Conservation (phyloP, 331 rosid genomes). For the Saraca asoca region DNA sequence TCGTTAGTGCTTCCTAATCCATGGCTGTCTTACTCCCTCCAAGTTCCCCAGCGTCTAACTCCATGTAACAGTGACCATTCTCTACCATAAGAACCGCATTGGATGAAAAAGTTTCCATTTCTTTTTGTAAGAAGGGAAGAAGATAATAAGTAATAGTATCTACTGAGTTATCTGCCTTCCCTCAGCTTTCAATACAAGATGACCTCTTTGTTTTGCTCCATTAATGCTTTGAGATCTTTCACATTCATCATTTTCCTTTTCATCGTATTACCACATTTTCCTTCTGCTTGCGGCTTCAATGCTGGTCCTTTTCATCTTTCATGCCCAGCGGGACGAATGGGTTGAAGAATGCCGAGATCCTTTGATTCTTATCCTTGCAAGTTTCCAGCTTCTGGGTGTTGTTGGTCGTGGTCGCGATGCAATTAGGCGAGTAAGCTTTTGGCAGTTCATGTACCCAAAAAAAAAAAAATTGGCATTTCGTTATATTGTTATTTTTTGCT, state of each 20-base stretch:
- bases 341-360: conserved; percentile 44
- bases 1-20: neutral
- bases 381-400: conserved; percentile 39
- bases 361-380: conserved; percentile 29
- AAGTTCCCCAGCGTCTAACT: conserved; percentile 32
- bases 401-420: conserved; percentile 44
- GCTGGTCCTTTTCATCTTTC: conserved; percentile 30
- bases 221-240: conserved; percentile 38
- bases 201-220: conserved; percentile 16
- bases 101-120: neutral
- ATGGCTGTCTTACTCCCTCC: conserved; percentile 19
- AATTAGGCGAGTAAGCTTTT: conserved; percentile 41
- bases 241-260: conserved; percentile 23
- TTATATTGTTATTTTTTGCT: neutral
- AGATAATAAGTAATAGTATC: too few relatives aligned
- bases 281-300: conserved; percentile 33
- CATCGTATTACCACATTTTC: conserved; percentile 22
- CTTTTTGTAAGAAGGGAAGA: neutral
- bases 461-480: neutral
- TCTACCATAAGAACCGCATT: neutral
- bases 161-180: conserved; percentile 7
- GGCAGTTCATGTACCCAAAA: neutral
- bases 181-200: conserved; percentile 20
- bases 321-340: conserved; percentile 27
- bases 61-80: neutral